A percentile compares a stretch with the other conserved stretches of the same genome.
Conservation (phyloP, 768 basidiomycete species). For the Russula griseocarnosa region DNA sequence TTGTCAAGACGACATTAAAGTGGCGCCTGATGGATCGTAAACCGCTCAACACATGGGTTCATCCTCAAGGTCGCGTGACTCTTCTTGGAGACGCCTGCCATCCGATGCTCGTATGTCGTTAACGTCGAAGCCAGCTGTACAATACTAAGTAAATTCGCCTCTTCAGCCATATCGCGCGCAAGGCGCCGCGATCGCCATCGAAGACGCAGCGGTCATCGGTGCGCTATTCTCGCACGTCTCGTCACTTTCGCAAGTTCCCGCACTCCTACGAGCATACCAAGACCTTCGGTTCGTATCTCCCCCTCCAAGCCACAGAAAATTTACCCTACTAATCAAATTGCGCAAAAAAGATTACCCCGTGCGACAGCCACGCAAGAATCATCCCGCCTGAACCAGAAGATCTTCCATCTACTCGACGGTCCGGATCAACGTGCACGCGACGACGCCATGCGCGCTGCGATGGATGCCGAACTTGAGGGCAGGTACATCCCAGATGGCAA, state of each 20-base stretch:
- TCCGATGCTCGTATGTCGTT: slow-evolving; percentile 39
- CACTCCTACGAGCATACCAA: slow-evolving; percentile 51
- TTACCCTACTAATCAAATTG: too few relatives aligned
- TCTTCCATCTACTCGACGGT: slow-evolving; percentile 56
- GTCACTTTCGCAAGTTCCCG: slow-evolving; percentile 40
- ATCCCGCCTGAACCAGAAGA: slow-evolving; percentile 48
- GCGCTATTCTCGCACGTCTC: slow-evolving; percentile 49
- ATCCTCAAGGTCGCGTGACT: slow-evolving; percentile 35
- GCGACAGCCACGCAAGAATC: slow-evolving; percentile 47
- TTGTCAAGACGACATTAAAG: slow-evolving; percentile 40
- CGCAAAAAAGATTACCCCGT: slow-evolving; percentile 36
- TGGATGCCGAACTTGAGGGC: slow-evolving; percentile 38
- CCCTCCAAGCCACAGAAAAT: too few relatives aligned
- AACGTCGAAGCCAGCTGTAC: not conserved
- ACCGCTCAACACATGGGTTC: slow-evolving; percentile 42
- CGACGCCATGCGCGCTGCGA: slow-evolving; percentile 46
- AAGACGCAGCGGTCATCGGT: slow-evolving; percentile 48
- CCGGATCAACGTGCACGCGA: slow-evolving; percentile 51
- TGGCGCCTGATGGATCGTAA: slow-evolving; percentile 44
- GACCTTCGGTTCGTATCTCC: slow-evolving; percentile 38
- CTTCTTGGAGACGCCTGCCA: slow-evolving; percentile 44
- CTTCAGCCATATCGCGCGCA: slow-evolving; percentile 42
- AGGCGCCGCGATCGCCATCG: slow-evolving; percentile 46
- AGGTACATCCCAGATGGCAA: slow-evolving; percentile 36
- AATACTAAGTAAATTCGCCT: not conserved